A percentile compares a stretch with the other conserved stretches of the same genome.
Conservation (phyloP, 148 eudicot species). For the Chenopodium suecicum region DNA sequence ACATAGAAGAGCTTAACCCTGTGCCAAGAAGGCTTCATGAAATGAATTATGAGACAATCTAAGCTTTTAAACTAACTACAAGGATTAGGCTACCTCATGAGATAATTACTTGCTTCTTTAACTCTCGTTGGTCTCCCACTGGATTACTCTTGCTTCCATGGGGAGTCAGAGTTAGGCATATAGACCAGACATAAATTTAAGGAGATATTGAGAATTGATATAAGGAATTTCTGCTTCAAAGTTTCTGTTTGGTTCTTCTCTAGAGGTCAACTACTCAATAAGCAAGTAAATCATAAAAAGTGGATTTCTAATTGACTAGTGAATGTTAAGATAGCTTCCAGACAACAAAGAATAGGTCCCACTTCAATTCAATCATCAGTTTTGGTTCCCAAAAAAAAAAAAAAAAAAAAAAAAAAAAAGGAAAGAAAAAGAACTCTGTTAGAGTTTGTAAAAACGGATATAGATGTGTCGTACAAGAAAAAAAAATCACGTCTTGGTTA, state of each 20-base stretch:
- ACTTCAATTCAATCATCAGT: not conserved
- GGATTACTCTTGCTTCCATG: not conserved
- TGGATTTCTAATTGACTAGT: not conserved
- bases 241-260: not conserved
- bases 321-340: too few species aligned
- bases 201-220: not conserved
- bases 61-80: not conserved
- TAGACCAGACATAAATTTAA: not conserved
- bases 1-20: not conserved
- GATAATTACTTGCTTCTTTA: not conserved
- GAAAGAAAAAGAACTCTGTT: too few species aligned
- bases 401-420: too few species aligned
- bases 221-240: not conserved
- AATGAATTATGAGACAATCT: not conserved
- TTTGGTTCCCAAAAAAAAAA: too few species aligned
- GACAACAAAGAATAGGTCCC: not conserved
- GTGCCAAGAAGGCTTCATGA: not conserved
- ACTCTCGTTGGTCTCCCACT: not conserved
- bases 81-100: not conserved
- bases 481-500: too few species aligned
- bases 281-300: not conserved
- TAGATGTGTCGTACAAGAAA: not conserved
- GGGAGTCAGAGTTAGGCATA: not conserved
- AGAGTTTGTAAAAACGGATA: too few species aligned
- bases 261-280: not conserved